Conservation (phyloP, 805 yeast genomes). For the Ogataea minuta region DNA sequence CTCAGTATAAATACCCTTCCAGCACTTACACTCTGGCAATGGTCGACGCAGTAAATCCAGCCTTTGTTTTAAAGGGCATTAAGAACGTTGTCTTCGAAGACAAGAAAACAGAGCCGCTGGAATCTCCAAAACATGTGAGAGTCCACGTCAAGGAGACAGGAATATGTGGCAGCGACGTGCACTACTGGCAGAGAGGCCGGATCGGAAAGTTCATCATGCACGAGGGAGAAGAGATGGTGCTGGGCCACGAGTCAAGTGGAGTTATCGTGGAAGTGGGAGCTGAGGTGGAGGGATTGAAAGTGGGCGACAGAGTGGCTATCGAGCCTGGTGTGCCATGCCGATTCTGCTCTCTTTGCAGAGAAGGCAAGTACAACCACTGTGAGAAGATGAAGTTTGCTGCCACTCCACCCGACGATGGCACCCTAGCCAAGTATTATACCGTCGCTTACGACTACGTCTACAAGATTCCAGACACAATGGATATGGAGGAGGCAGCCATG, state of each 20-base stretch:
- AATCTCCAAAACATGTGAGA: constrained; percentile 64
- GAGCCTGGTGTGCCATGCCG: constrained; percentile 89
- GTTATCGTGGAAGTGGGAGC: constrained; percentile 67
- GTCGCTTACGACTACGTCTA: constrained; percentile 83
- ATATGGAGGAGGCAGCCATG: constrained; percentile 82
- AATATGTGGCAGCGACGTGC: constrained; percentile 85
- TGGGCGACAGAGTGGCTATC: constrained; percentile 84
- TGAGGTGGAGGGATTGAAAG: constrained; percentile 59
- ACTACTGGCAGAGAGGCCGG: constrained; percentile 58
- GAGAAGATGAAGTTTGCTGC: constrained; percentile 92
- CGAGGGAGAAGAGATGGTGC: constrained; percentile 50
- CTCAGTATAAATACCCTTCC: neutral
- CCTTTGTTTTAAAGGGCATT: constrained; percentile 64
- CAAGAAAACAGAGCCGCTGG: constrained; percentile 60
- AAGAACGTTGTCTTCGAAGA: constrained; percentile 64
- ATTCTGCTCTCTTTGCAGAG: constrained; percentile 66
- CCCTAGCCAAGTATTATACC: constrained; percentile 67
- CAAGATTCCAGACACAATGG: constrained; percentile 73
- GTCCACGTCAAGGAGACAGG: constrained; percentile 80
- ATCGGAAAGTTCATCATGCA: constrained; percentile 18
- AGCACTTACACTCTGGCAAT: neutral
- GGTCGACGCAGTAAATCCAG: constrained; percentile 29
- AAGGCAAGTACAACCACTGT: constrained; percentile 78
- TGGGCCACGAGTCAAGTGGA: constrained; percentile 88
- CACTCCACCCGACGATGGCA: constrained; percentile 83